A percentile compares a stretch with the other conserved stretches of the same genome.
Evolutionary conservation across 2,329 filamentous ascomycete species (phyloP).

Genomic region (Coleophoma crateriformis): DNA sequence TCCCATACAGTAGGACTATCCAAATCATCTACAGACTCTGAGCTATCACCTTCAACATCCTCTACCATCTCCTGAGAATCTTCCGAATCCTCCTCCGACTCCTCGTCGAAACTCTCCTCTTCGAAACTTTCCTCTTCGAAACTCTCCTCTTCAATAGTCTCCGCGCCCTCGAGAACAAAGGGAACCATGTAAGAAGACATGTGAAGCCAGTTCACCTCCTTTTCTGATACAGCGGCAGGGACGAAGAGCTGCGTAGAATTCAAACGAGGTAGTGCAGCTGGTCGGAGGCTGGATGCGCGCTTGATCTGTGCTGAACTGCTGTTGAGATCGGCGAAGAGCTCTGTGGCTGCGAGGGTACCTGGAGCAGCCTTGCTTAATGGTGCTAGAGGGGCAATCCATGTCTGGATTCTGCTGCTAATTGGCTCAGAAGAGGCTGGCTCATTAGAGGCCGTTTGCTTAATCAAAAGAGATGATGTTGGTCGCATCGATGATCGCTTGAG

Average conservation of each 20-base stretch:
- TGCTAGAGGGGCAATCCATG: not conserved
- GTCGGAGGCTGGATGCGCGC: not conserved
- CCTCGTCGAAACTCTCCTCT: not conserved
- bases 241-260: not conserved
- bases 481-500: too few relatives aligned
- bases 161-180: too few relatives aligned
- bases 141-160: not conserved
- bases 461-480: too few relatives aligned
- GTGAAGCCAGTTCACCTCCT: not conserved
- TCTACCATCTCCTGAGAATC: not conserved
- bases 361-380: not conserved
- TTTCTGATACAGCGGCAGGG: not conserved
- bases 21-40: constrained; percentile 5
- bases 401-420: not conserved
- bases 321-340: not conserved
- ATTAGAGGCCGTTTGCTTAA: too few relatives aligned
- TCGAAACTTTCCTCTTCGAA: not conserved
- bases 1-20: constrained; percentile 7
- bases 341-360: not conserved
- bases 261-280: not conserved
- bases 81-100: not conserved
- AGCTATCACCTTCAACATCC: not conserved
- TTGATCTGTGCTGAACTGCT: not conserved
- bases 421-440: too few relatives aligned
- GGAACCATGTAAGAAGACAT: not conserved